Evolutionary conservation across 176 grass and related monocot species (phyloP).

Genomic region (Coix lacrymajobi): DNA sequence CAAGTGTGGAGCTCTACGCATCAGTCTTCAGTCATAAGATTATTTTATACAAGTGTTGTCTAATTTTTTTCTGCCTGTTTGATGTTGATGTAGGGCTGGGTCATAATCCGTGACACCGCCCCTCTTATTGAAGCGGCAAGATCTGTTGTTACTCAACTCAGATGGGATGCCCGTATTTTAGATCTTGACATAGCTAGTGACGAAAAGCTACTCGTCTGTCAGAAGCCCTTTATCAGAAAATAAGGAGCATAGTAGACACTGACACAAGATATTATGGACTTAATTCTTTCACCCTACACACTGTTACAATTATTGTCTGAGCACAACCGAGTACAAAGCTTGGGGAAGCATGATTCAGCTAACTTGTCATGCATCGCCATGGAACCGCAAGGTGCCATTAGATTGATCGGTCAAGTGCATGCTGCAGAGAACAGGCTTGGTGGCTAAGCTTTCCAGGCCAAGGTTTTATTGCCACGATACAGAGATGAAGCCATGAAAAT

Average conservation of each 20-base stretch:
- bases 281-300: slow-evolving; percentile 36
- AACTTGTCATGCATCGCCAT: slow-evolving; percentile 49
- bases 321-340: slow-evolving; percentile 24
- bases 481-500: slow-evolving; percentile 28
- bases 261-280: slow-evolving; percentile 40
- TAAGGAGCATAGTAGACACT: slow-evolving; percentile 34
- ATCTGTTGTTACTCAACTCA: slow-evolving; percentile 70
- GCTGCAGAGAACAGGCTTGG: slow-evolving; percentile 31
- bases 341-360: slow-evolving; percentile 10
- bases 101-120: slow-evolving; percentile 69
- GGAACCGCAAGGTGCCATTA: slow-evolving; percentile 57
- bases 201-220: slow-evolving; percentile 91
- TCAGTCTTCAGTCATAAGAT: not conserved
- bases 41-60: not conserved
- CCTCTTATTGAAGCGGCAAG: slow-evolving; percentile 77
- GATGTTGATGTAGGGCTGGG: slow-evolving; percentile 71
- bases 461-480: slow-evolving; percentile 35
- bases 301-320: slow-evolving; percentile 9
- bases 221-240: slow-evolving; percentile 88
- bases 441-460: slow-evolving; percentile 50
- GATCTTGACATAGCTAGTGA: slow-evolving; percentile 86
- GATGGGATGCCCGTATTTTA: slow-evolving; percentile 81
- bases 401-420: slow-evolving; percentile 46
- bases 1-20: not conserved
- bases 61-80: slow-evolving; percentile 21